phyloP scores from a whole-genome alignment of 140 eudicot genomes.

The Erigeron philadelphicus region DNA sequence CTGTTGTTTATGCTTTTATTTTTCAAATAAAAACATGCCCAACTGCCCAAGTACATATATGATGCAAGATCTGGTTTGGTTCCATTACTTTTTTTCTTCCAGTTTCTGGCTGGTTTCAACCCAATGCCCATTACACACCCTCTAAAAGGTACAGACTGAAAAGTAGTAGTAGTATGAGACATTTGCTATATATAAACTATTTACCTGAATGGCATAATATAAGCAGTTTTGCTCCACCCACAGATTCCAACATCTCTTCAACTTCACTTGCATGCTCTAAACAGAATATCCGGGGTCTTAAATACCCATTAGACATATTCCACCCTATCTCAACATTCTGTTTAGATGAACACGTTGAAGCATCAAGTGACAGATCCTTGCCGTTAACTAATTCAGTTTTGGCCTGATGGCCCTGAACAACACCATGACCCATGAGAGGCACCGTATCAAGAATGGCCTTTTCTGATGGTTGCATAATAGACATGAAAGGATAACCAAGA shows the following conservation, averaged over 20 bases:
- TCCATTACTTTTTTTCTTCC: too few species aligned
- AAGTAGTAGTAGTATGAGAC: background rate
- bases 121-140: too few species aligned
- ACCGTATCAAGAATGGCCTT: slow-evolving; percentile 25
- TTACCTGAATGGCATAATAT: slow-evolving; percentile 92
- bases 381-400: slow-evolving; percentile 19
- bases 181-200: slow-evolving; percentile 12
- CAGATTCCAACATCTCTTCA: slow-evolving; percentile 54
- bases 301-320: slow-evolving; percentile 41
- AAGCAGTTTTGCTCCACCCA: slow-evolving; percentile 84
- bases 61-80: too few species aligned
- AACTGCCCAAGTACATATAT: background rate
- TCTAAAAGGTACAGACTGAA: background rate
- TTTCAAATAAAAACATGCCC: background rate
- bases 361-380: slow-evolving; percentile 23
- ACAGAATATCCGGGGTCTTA: slow-evolving; percentile 84
- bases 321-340: slow-evolving; percentile 33
- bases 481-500: slow-evolving; percentile 96
- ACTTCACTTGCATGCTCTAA: slow-evolving; percentile 86
- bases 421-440: slow-evolving; percentile 25
- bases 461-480: slow-evolving; percentile 70
- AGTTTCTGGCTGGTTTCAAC: too few species aligned
- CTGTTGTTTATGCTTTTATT: background rate
- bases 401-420: slow-evolving; percentile 11
- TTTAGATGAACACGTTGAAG: slow-evolving; percentile 28